Percentiles rank a stretch among this genome's conserved stretches.
Conservation (phyloP, 2,329 filamentous ascomycete genomes). For the Phaeosphaeriaceae sp. region DNA sequence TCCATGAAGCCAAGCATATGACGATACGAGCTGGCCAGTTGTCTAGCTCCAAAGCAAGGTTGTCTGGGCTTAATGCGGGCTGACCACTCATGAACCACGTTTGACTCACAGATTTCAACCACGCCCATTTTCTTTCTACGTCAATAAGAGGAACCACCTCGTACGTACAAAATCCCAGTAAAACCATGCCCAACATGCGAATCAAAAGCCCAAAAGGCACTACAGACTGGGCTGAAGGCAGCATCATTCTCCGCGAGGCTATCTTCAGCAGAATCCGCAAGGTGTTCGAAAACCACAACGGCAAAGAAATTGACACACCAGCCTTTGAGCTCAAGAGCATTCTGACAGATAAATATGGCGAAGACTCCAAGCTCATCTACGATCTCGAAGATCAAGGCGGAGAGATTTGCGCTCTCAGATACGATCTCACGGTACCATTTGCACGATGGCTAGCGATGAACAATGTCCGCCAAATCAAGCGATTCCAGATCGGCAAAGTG, state of each 20-base stretch:
- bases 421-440: conserved; percentile 69
- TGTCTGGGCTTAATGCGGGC: neutral
- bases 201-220: conserved; percentile 88
- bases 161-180: neutral
- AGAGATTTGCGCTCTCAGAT: conserved; percentile 83
- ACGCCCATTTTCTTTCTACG: neutral
- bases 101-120: neutral
- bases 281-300: conserved; percentile 25
- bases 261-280: conserved; percentile 21
- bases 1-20: neutral
- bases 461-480: conserved; percentile 67
- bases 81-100: neutral
- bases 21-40: neutral
- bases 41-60: neutral
- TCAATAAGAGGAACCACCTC: neutral
- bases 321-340: conserved; percentile 88
- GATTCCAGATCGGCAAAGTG: conserved; percentile 93
- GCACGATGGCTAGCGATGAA: neutral
- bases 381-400: conserved; percentile 82
- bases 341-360: conserved; percentile 85
- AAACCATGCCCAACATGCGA: conserved; percentile 56
- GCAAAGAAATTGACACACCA: conserved; percentile 46
- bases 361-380: conserved; percentile 86
- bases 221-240: conserved; percentile 66
- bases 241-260: conserved; percentile 20